Conservation (phyloP, 2,329 filamentous ascomycete species). For the Penicillium sp. region DNA sequence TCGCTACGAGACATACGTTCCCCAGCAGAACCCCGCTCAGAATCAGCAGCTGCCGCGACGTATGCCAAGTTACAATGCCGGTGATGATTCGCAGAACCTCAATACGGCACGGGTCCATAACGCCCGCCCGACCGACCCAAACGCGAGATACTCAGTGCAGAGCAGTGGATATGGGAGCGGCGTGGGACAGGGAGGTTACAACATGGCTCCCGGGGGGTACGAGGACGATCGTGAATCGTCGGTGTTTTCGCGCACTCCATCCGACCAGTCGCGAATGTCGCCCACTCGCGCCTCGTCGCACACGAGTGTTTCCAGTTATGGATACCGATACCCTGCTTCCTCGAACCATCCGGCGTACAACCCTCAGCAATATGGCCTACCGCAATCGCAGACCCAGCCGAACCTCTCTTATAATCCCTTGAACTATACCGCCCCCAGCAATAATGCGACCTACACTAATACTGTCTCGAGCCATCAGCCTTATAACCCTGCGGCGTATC, state of each 20-base stretch:
- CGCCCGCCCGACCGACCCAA: constrained; percentile 37
- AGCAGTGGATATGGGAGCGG: constrained; percentile 37
- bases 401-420: constrained; percentile 70
- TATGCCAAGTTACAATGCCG: constrained; percentile 72
- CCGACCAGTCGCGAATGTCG: constrained; percentile 36
- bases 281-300: constrained; percentile 47
- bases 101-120: constrained; percentile 32
- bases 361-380: constrained; percentile 60
- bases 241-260: constrained; percentile 39
- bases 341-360: constrained; percentile 59
- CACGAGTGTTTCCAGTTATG: constrained; percentile 48
- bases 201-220: constrained; percentile 22
- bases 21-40: constrained; percentile 44
- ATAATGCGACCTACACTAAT: constrained; percentile 28
- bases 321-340: constrained; percentile 46
- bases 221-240: constrained; percentile 35
- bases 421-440: constrained; percentile 49
- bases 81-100: constrained; percentile 66
- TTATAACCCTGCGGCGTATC: constrained; percentile 55
- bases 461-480: constrained; percentile 41
- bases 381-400: constrained; percentile 48
- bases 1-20: constrained; percentile 45
- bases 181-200: constrained; percentile 37
- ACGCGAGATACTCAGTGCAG: constrained; percentile 38
- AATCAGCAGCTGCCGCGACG: constrained; percentile 50